phyloP scores from a whole-genome alignment of 768 basidiomycete species.

The Suillus spraguei region DNA sequence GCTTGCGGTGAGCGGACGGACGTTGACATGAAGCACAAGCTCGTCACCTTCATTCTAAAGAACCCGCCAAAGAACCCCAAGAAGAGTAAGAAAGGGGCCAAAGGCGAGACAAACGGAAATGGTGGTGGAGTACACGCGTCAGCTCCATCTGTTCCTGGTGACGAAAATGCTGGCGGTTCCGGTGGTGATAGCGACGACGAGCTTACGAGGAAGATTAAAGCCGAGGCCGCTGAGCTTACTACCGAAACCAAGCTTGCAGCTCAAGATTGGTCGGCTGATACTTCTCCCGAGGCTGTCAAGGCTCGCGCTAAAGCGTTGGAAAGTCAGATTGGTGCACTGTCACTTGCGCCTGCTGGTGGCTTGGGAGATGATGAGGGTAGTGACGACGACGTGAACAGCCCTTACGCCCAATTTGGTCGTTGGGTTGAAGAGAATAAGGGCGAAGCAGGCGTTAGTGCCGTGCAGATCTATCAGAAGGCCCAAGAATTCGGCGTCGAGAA shows the following conservation, averaged over 20 bases:
- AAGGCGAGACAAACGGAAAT: slow-evolving; percentile 47
- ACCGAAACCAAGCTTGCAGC: slow-evolving; percentile 58
- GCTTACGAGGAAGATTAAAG: slow-evolving; percentile 87
- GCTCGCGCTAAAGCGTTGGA: slow-evolving; percentile 77
- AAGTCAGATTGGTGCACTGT: slow-evolving; percentile 52
- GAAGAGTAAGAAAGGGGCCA: slow-evolving; percentile 49
- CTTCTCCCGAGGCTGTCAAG: slow-evolving; percentile 86
- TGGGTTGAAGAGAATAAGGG: slow-evolving; percentile 82
- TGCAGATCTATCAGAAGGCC: slow-evolving; percentile 84
- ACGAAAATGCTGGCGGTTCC: slow-evolving; percentile 42
- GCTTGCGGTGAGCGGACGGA: slow-evolving; percentile 93
- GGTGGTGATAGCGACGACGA: slow-evolving; percentile 78
- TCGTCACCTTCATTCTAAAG: slow-evolving; percentile 95
- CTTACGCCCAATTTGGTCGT: slow-evolving; percentile 78
- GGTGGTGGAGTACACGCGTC: slow-evolving; percentile 46
- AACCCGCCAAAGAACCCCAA: slow-evolving; percentile 92
- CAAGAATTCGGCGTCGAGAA: slow-evolving; percentile 91
- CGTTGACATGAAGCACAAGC: slow-evolving; percentile 96
- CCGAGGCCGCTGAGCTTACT: slow-evolving; percentile 80
- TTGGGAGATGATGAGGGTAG: slow-evolving; percentile 83
- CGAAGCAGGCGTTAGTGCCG: slow-evolving; percentile 36
- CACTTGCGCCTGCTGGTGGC: slow-evolving; percentile 36
- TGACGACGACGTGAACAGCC: slow-evolving; percentile 85
- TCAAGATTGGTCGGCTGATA: slow-evolving; percentile 93
- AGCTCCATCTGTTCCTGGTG: slow-evolving; percentile 41